Evolutionary conservation across 306 rosid species (phyloP), one percentile per base, ranked within the genome.

Genomic region (Morella rubra): DNA sequence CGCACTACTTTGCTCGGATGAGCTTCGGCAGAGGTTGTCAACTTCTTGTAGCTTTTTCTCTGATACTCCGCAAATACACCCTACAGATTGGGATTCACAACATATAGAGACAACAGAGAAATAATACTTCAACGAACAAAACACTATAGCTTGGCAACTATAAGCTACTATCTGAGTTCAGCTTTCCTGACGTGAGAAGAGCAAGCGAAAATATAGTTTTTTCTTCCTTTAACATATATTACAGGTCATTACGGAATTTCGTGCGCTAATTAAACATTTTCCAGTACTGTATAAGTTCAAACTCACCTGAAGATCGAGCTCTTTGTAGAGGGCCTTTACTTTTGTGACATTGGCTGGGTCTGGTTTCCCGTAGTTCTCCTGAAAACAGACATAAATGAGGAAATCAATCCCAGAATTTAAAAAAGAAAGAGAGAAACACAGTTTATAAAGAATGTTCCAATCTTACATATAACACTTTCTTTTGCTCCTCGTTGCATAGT

Each of bases 321-420:
- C 86, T 7, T 84, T 82, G 72, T 95, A 95, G 45, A 95, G 83
- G 77, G 77, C 88, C 76, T 92, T 95, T 73, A 90, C 97, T 84
- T 77, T 87, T 42, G 90, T 84, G 60, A 90, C 94, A 85, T 88
- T 86, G 65, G 64, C 83, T 53, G 86, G 81, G 80, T 87, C 86
- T 42, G 89, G 78, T 66, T 87, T 95, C 69, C 99, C 97, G 60
- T 92, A 95, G 81, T 89, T 82, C 60, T 92, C 97, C 97, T 95
- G 80, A 54, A 18, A 74, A 76, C 58, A 76, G 69, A 9, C 76
- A 79, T 65, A 16, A 14, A 60, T 40, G n/a, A 55, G 80, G 49
- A 62, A 19, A n/a, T 64, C 44, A 13, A 65, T 76, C 42, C 53
- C 67, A 65, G 13, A 9, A 59, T 77, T 46, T 8, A 22, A 51